Evolutionary conservation across 2,329 filamentous ascomycete genomes (phyloP), one percentile per base, ranked within the genome.

Genomic region (Beauveria sp.): DNA sequence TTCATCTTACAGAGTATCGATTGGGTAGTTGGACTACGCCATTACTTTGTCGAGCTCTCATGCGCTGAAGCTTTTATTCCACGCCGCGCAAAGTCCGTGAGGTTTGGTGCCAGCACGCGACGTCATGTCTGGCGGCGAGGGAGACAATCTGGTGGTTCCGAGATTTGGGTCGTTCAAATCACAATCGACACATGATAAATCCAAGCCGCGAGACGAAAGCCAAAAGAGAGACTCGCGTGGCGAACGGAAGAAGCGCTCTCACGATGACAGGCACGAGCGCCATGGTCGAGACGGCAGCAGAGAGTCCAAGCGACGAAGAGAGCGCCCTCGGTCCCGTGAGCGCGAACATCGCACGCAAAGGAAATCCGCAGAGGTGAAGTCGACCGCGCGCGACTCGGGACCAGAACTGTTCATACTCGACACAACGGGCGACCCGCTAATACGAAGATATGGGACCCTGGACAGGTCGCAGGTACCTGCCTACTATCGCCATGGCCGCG

Each of bases 121-220:
- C 65, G 64, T 60, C 55, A 74, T 73, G 70, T 67, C 70, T 28
- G 63, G 62, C 49, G 67, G 66, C 51, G 67, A 69, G 50, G 66
- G 68, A 43, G 64, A 65, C 40, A 66, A 66, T 51, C 49, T 67
- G 42, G 63, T 66, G 28, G 78, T 89, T 24, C 89, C 90, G 10
- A 91, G 86, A 67, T 93, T 93, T 69, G 79, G 84, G 22, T 93
- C 89, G 65, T 93, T 93, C 77, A 86, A 82, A 66, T 22, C 83
- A 10, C 62, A 64, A 34, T 14, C 52, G 8, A 57, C 60, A 9
- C 64, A 66, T 12, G 46, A 69, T 34, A 70, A 66, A 18, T 66
- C 68, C 5, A 87, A 82, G 26, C 18, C 26, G n/a, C 55, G 56
- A 56, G 64, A 67, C n/a, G 62, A 66, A 14, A 66, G 65, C n/a